phyloP scores from a whole-genome alignment of 73 alveolate species.

The Paramecium pentaurelia region DNA sequence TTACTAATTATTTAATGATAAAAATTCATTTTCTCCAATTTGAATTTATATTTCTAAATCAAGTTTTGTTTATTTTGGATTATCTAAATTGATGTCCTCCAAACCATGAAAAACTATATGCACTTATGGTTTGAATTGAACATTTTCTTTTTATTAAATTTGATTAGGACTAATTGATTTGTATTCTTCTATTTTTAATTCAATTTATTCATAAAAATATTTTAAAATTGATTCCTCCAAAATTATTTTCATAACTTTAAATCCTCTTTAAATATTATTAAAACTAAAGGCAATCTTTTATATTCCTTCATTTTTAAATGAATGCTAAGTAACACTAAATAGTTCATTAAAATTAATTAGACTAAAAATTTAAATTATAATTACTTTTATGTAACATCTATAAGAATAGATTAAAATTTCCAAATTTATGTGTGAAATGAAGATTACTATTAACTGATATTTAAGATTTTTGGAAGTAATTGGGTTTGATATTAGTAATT shows the following conservation, averaged over 20 bases:
- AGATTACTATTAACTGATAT: neutral
- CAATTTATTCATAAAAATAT: neutral
- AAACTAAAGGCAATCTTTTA: neutral
- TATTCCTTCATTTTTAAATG: neutral
- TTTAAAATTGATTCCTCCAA: constrained; percentile 6
- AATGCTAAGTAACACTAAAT: neutral
- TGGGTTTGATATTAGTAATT: neutral
- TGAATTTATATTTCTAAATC: neutral
- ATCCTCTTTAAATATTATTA: constrained; percentile 14
- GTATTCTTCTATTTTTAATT: neutral
- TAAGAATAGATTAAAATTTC: neutral
- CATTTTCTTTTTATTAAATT: neutral
- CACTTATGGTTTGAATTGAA: neutral
- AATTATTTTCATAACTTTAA: constrained; percentile 5
- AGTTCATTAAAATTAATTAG: neutral
- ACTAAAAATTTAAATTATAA: neutral
- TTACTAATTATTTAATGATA: neutral
- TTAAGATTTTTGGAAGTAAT: neutral
- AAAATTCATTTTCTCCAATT: neutral
- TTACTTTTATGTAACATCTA: constrained; percentile 36
- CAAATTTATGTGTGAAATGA: neutral
- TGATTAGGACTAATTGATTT: neutral
- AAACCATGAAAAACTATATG: constrained; percentile 36
- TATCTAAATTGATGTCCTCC: constrained; percentile 25
- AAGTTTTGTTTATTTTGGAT: neutral